phyloP scores from a whole-genome alignment of 2,329 filamentous ascomycete species.

The Didymella arachidicola region DNA sequence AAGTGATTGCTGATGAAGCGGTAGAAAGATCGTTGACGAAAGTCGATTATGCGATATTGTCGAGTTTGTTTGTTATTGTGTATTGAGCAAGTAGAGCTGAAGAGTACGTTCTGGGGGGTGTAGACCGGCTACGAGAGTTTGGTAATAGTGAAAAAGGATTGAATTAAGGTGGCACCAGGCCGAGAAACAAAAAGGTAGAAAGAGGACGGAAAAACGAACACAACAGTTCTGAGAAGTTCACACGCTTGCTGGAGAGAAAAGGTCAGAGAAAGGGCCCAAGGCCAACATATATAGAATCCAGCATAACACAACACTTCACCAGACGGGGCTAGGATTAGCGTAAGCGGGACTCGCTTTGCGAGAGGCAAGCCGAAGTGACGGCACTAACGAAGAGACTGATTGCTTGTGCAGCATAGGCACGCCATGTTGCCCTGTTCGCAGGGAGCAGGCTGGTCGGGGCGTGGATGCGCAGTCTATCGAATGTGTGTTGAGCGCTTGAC shows the following conservation, averaged over 20 bases:
- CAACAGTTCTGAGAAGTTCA: slow-evolving; percentile 60
- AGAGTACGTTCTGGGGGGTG: slow-evolving; percentile 52
- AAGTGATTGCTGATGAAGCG: slow-evolving; percentile 46
- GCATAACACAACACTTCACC: slow-evolving; percentile 36
- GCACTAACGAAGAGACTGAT: slow-evolving; percentile 42
- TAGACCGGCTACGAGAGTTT: slow-evolving; percentile 55
- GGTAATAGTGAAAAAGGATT: slow-evolving; percentile 46
- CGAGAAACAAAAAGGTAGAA: slow-evolving; percentile 54
- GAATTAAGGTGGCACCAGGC: slow-evolving; percentile 57
- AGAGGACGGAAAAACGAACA: slow-evolving; percentile 54
- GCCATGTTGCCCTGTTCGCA: slow-evolving; percentile 39
- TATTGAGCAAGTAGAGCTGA: slow-evolving; percentile 59
- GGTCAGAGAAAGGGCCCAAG: slow-evolving; percentile 39
- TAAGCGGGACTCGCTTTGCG: slow-evolving; percentile 28
- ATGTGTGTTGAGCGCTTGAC: slow-evolving; percentile 47
- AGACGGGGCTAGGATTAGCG: slow-evolving; percentile 28
- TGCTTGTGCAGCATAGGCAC: slow-evolving; percentile 42
- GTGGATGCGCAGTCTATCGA: slow-evolving; percentile 49
- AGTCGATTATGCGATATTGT: slow-evolving; percentile 39
- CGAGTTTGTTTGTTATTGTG: slow-evolving; percentile 33
- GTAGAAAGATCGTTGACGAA: slow-evolving; percentile 42
- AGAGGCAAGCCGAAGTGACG: slow-evolving; percentile 40
- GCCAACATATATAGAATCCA: slow-evolving; percentile 45
- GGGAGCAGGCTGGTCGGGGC: slow-evolving; percentile 38
- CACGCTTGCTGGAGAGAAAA: slow-evolving; percentile 61